A percentile compares a stretch with the other conserved stretches of the same genome.
These are phyloP conservation scores for Eucalyptus cloeziana DNA, from an alignment of 345 rosid species.

Conservation along the genomic window DNA sequence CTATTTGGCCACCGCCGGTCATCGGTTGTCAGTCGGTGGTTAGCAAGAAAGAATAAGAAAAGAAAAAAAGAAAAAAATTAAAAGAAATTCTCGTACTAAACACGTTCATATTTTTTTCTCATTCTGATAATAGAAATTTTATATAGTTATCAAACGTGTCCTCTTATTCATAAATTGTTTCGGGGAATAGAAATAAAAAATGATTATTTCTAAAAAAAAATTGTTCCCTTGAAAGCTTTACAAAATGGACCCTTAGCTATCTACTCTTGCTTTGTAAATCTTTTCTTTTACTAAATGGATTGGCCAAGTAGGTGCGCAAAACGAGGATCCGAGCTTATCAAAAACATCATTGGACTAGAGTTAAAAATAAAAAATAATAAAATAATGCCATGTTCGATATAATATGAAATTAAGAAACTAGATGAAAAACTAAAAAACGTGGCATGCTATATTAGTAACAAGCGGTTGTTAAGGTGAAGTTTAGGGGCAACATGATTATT, in stretches of 20 bases:
- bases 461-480: neutral
- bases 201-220: too few relatives aligned
- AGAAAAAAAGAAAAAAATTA: too few relatives aligned
- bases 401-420: neutral
- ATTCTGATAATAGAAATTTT: accelerated
- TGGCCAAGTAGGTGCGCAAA: neutral
- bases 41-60: too few relatives aligned
- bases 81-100: too few relatives aligned
- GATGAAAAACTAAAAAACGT: neutral
- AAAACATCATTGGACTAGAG: neutral
- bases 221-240: accelerated
- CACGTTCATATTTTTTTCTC: too few relatives aligned
- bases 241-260: neutral
- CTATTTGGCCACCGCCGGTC: too few relatives aligned
- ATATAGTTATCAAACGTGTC: accelerated
- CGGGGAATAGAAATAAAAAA: accelerated
- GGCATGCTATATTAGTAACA: neutral
- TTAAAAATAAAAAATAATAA: neutral
- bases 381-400: neutral
- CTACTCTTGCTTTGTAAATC: neutral
- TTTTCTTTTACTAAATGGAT: neutral
- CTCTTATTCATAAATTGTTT: too few relatives aligned
- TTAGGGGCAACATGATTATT: neutral
- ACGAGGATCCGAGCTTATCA: neutral
- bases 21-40: accelerated